Percentiles rank a stretch among this genome's conserved stretches.
Evolutionary conservation across 2,329 filamentous ascomycete species (phyloP).

Genomic region (Pseudogymnoascus sp.): DNA sequence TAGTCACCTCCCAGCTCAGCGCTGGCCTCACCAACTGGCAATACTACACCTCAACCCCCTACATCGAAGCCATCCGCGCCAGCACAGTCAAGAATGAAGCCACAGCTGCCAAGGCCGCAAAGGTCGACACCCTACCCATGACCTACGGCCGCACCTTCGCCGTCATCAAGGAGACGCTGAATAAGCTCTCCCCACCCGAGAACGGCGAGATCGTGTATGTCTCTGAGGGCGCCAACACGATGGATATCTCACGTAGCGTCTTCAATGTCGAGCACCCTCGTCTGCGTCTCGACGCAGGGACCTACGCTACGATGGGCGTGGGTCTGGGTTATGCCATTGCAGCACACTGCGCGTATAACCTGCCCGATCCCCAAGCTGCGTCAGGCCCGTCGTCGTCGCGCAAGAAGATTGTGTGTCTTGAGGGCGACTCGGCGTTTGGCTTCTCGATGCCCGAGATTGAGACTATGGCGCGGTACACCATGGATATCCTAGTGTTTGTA

Average conservation of each 20-base stretch:
- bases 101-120: conserved; percentile 35
- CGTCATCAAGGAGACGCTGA: conserved; percentile 41
- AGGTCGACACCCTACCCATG: conserved; percentile 34
- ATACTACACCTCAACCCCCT: conserved; percentile 32
- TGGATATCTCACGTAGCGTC: conserved; percentile 49
- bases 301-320: conserved; percentile 52
- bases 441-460: conserved; percentile 48
- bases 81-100: conserved; percentile 39
- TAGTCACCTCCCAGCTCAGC: conserved; percentile 40
- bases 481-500: conserved; percentile 47
- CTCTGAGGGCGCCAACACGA: conserved; percentile 51
- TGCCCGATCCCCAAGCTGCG: conserved; percentile 29
- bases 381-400: conserved; percentile 20
- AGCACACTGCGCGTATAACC: conserved; percentile 46
- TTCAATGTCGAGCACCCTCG: conserved; percentile 47
- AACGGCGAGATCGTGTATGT: conserved; percentile 45
- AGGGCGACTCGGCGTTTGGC: conserved; percentile 48
- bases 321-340: conserved; percentile 49
- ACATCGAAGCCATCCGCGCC: conserved; percentile 27
- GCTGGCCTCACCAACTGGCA: conserved; percentile 35
- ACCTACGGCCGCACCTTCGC: conserved; percentile 44
- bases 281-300: conserved; percentile 48
- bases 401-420: conserved; percentile 48
- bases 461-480: conserved; percentile 45
- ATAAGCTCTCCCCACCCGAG: conserved; percentile 35